Evolutionary conservation across 495 filamentous ascomycete genomes (phyloP).

Genomic region (Astrothelium macrocarpum): DNA sequence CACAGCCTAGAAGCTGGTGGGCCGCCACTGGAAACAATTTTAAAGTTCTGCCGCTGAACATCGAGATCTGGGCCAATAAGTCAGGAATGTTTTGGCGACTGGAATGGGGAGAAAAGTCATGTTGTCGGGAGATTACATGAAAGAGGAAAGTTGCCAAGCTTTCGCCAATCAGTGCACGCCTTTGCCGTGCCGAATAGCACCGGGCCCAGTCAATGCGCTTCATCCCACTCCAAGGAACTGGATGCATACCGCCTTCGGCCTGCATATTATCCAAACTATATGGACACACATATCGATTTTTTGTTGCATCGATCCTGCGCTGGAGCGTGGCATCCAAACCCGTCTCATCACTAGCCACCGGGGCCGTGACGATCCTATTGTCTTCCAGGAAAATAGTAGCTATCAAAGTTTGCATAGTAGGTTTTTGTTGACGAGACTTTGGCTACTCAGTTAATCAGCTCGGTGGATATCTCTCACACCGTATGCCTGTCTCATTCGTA

Average conservation of each 20-base stretch:
- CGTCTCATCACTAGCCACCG: neutral
- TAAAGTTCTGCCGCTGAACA: neutral
- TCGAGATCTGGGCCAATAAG: neutral
- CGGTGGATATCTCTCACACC: neutral
- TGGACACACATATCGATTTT: neutral
- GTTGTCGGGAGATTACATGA: neutral
- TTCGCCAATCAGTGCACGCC: neutral
- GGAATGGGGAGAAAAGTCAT: neutral
- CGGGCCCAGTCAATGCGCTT: neutral
- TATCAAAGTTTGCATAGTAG: neutral
- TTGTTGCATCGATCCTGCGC: neutral
- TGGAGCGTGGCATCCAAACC: neutral
- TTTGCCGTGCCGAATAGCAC: neutral
- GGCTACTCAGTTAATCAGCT: neutral
- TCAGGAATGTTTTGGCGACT: neutral
- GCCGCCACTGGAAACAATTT: neutral
- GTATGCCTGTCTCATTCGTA: neutral
- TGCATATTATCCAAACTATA: neutral
- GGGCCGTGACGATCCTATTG: neutral
- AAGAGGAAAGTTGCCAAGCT: conserved; percentile 4
- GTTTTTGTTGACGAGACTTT: neutral
- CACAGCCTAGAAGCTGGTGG: neutral
- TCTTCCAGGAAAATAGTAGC: too few relatives aligned
- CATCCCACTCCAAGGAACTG: neutral
- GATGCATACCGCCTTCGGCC: neutral